Conservation (phyloP, 805 yeast genomes). For the Candida ulmi region DNA sequence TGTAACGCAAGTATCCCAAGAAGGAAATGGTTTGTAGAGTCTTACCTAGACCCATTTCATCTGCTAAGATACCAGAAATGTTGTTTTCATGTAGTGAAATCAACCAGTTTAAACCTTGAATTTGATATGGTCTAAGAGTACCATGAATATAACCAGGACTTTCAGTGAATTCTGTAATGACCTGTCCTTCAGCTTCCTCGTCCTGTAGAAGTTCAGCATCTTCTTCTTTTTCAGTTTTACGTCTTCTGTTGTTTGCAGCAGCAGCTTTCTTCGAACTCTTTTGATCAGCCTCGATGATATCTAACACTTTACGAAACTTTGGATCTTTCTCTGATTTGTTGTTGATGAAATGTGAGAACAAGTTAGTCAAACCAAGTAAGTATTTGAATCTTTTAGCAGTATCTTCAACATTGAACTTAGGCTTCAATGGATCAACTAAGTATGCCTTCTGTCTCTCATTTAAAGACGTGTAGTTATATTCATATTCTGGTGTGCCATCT, state of each 20-base stretch:
- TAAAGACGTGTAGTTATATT: constrained; percentile 3
- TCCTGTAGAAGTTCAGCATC: constrained; percentile 70
- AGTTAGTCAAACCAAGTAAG: constrained; percentile 55
- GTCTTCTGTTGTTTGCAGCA: constrained; percentile 39
- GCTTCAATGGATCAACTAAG: constrained; percentile 29
- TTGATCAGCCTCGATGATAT: constrained; percentile 29
- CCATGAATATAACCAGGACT: constrained; percentile 75
- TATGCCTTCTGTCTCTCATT: constrained; percentile 21
- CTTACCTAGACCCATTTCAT: constrained; percentile 84
- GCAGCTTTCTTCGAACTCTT: constrained; percentile 13
- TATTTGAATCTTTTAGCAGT: constrained; percentile 66
- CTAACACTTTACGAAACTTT: constrained; percentile 46
- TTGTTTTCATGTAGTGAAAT: constrained; percentile 61
- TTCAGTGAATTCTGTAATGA: constrained; percentile 69
- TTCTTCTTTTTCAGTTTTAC: constrained; percentile 74
- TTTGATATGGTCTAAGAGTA: constrained; percentile 62
- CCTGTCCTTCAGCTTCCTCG: constrained; percentile 33
- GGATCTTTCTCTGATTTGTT: constrained; percentile 60
- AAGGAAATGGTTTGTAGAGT: constrained; percentile 71
- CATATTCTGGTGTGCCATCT: constrained; percentile 1
- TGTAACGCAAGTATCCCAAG: constrained; percentile 63
- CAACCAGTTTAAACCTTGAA: constrained; percentile 79
- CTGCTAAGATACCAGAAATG: constrained; percentile 73
- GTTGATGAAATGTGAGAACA: constrained; percentile 65
- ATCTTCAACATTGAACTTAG: constrained; percentile 45